Conservation (phyloP, 2,329 filamentous ascomycete genomes). For the Colletotrichum navitas region DNA sequence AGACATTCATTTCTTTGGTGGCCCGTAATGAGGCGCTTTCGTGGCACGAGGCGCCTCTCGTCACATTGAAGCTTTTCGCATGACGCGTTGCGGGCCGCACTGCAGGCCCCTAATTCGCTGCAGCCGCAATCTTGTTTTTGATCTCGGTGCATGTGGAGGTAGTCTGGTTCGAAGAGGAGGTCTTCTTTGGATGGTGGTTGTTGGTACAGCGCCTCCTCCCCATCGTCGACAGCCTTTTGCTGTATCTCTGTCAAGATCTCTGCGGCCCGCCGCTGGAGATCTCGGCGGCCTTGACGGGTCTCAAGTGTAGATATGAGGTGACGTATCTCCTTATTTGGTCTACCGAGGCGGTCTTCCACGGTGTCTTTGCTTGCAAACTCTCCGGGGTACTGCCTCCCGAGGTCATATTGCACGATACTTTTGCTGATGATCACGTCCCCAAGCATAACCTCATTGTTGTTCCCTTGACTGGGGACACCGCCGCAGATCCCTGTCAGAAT, state of each 20-base stretch:
- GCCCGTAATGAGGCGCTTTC: conserved; percentile 11
- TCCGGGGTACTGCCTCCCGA: conserved; percentile 45
- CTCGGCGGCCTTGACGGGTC: conserved; percentile 31
- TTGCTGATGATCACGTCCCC: conserved; percentile 53
- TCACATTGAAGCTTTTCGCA: conserved; percentile 48
- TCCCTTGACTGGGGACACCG: accelerated
- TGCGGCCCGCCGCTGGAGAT: conserved; percentile 9
- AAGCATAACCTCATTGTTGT: conserved; percentile 43
- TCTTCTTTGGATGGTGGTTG: conserved; percentile 48
- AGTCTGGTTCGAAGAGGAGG: conserved; percentile 48
- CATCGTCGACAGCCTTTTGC: not conserved
- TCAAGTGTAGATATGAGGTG: conserved; percentile 44
- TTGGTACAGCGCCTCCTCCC: conserved; percentile 36
- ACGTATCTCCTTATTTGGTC: conserved; percentile 49
- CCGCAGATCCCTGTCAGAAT: conserved; percentile 44
- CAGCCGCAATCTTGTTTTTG: not conserved
- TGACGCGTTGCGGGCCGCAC: conserved; percentile 26
- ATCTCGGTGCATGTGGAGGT: conserved; percentile 51
- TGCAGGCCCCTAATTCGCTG: conserved; percentile 42
- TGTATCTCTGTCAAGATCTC: not conserved
- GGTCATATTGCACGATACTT: conserved; percentile 49
- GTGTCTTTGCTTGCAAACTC: conserved; percentile 46
- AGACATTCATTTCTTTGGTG: no score
- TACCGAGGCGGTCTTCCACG: conserved; percentile 46
- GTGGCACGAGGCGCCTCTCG: not conserved